A percentile compares a stretch with the other conserved stretches of the same genome.
phyloP scores from a whole-genome alignment of 306 rosid species.

The Castanospermum australe region DNA sequence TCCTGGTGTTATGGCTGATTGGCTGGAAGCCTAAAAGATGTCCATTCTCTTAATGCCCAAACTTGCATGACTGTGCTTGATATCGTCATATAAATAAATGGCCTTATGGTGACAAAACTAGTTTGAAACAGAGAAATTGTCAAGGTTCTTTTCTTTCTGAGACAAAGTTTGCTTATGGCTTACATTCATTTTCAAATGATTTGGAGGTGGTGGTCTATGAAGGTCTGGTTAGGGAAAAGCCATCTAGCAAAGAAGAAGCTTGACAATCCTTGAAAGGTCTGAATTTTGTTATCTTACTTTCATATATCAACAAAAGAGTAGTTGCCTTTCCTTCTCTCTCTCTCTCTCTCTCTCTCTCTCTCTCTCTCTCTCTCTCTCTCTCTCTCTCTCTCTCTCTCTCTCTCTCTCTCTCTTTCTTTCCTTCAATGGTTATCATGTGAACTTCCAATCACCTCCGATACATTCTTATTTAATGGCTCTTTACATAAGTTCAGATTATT shows the following conservation, averaged over 20 bases:
- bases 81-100: slow-evolving; percentile 60
- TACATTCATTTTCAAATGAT: slow-evolving; percentile 53
- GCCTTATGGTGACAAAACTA: slow-evolving; percentile 54
- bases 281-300: slow-evolving; percentile 9
- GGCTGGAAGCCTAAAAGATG: slow-evolving; percentile 7
- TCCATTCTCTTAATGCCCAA: slow-evolving; percentile 15
- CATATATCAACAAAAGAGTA: not conserved
- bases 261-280: slow-evolving; percentile 81
- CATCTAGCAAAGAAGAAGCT: slow-evolving; percentile 90
- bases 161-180: slow-evolving; percentile 33
- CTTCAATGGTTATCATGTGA: not conserved
- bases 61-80: slow-evolving; percentile 8
- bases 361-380: too few species aligned
- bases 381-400: too few species aligned
- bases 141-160: slow-evolving; percentile 7
- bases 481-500: slow-evolving; percentile 62
- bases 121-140: slow-evolving; percentile 15
- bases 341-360: too few species aligned
- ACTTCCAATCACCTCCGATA: not conserved
- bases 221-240: slow-evolving; percentile 91
- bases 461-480: not conserved
- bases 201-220: slow-evolving; percentile 98
- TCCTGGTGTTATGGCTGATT: slow-evolving; percentile 24
- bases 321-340: too few species aligned
- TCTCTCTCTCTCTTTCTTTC: too few species aligned